Base-by-base conservation (phyloP, 306 rosid genomes). In the Trifolium pratense region DNA sequence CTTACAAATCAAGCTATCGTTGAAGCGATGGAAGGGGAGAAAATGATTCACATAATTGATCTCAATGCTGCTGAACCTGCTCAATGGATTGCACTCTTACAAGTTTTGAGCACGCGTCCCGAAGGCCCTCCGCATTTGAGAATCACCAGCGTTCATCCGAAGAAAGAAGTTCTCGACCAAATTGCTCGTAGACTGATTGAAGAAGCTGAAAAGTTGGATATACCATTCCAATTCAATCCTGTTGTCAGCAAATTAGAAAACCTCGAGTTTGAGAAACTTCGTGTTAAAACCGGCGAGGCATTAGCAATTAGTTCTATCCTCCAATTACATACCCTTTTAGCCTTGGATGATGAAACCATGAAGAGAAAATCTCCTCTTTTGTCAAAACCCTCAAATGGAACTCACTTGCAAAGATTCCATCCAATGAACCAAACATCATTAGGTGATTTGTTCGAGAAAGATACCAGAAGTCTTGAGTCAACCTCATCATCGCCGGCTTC, bases 111-210 rank as follows among this genome's bases (percentile, higher is more conserved):
- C 52, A 81, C 82, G 0, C 86, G 96, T n/a, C 89, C 90, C 0
- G 98, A 92, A 83, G 98, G 98, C 11, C 91, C 98, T 20, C 95
- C 95, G 10, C 96, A 92, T 86, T 81, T 92, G 95, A 84, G 92
- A 84, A 90, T 92, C 71, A 92, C 95, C 0, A 95, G 90, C 6
- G 79, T 92, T 75, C 91, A 92, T 86, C 89, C 71, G 51, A 89
- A 73, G 79, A 90, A 87, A 67, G 97, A 87, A 80, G 76, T 90
- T 36, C 69, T 92, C n/a, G 95, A 92, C 39, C 92, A 86, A 67
- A 82, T 89, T 83, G 98, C 91, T 77, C 89, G 75, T 76, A 80
- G 84, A 56, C 78, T 92, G 52, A 86, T 68, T 14, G 86, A 78
- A 74, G 95, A 87, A 77, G 96, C 97, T 2, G 95, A 92, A 51